Percentiles rank a stretch among this genome's conserved stretches.
Evolutionary conservation across 495 filamentous ascomycete genomes (phyloP).

Genomic region (Trichoderma virens): DNA sequence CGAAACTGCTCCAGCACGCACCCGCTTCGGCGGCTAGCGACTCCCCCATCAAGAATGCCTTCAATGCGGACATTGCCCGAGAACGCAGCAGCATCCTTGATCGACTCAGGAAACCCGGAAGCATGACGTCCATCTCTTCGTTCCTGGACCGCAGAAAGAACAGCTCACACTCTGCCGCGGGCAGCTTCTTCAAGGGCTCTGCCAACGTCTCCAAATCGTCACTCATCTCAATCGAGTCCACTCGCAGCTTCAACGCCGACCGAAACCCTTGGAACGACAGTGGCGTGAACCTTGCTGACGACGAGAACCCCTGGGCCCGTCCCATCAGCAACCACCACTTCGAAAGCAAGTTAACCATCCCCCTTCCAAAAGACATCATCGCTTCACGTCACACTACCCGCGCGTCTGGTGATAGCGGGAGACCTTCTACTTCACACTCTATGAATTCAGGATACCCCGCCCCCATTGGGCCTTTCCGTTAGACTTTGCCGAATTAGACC

Average conservation of each 20-base stretch:
- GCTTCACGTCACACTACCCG: slow-evolving; percentile 76
- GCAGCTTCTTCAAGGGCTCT: slow-evolving; percentile 86
- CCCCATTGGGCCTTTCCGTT: slow-evolving; percentile 81
- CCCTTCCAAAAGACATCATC: slow-evolving; percentile 59
- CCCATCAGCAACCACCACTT: slow-evolving; percentile 50
- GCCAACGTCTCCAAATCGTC: slow-evolving; percentile 93
- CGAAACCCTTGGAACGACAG: slow-evolving; percentile 97
- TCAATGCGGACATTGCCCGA: slow-evolving; percentile 65
- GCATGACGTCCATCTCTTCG: slow-evolving; percentile 86
- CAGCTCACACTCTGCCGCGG: slow-evolving; percentile 68
- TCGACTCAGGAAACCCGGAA: slow-evolving; percentile 77
- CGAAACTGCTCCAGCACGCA: slow-evolving; percentile 87
- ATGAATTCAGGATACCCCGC: slow-evolving; percentile 86
- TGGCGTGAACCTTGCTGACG: slow-evolving; percentile 84
- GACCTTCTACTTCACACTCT: slow-evolving; percentile 89
- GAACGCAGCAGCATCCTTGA: slow-evolving; percentile 79
- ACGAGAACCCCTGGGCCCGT: slow-evolving; percentile 64
- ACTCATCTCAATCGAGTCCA: slow-evolving; percentile 86
- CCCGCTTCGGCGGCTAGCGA: slow-evolving; percentile 72
- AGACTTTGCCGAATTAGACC: slow-evolving; percentile 39
- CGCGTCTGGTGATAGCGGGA: slow-evolving; percentile 81
- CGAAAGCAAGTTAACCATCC: slow-evolving; percentile 57
- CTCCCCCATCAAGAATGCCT: slow-evolving; percentile 71
- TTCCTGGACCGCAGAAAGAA: slow-evolving; percentile 90
- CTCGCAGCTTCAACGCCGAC: slow-evolving; percentile 74